Percentiles rank a stretch among this genome's conserved stretches.
Evolutionary conservation across 331 rosid genomes (phyloP).

Genomic region (Rhamnella rubrinervis): DNA sequence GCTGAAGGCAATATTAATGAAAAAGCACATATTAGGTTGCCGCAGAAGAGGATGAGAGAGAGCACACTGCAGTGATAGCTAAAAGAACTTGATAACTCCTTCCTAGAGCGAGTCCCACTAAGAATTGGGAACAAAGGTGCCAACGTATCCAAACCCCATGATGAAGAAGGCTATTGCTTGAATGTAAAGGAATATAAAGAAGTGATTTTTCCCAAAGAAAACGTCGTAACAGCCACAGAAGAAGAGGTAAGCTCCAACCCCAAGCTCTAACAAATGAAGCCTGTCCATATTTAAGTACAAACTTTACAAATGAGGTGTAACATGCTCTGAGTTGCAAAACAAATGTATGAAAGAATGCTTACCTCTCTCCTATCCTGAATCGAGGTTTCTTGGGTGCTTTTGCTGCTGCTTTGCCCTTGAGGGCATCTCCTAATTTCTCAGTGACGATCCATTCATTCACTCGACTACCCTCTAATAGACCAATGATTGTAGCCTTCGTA

Average conservation of each 20-base stretch:
- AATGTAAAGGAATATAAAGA: conserved; percentile 66
- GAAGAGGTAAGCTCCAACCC: conserved; percentile 68
- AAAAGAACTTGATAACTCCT: conserved; percentile 17
- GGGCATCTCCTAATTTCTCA: conserved; percentile 84
- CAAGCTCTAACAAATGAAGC: conserved; percentile 72
- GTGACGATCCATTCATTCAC: conserved; percentile 97
- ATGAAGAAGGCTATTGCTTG: conserved; percentile 79
- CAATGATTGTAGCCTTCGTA: conserved; percentile 81
- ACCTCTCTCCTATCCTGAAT: conserved; percentile 81
- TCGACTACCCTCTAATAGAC: conserved; percentile 75
- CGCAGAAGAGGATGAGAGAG: conserved; percentile 20
- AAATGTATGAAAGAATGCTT: neutral
- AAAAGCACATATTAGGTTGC: conserved; percentile 25
- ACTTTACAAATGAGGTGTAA: conserved; percentile 1
- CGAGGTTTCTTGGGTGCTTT: conserved; percentile 61
- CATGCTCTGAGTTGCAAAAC: neutral
- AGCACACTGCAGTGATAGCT: conserved; percentile 15
- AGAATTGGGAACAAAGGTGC: conserved; percentile 69
- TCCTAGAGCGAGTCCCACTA: conserved; percentile 22
- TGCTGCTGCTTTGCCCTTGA: conserved; percentile 47
- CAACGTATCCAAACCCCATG: conserved; percentile 79
- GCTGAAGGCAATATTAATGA: conserved; percentile 29
- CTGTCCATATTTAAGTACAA: conserved; percentile 36
- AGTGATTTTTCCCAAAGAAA: conserved; percentile 72
- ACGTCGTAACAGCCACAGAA: conserved; percentile 69